These are phyloP conservation scores for Apodospora peruviana DNA, from an alignment of 495 filamentous ascomycete species.

Conservation along the genomic window DNA sequence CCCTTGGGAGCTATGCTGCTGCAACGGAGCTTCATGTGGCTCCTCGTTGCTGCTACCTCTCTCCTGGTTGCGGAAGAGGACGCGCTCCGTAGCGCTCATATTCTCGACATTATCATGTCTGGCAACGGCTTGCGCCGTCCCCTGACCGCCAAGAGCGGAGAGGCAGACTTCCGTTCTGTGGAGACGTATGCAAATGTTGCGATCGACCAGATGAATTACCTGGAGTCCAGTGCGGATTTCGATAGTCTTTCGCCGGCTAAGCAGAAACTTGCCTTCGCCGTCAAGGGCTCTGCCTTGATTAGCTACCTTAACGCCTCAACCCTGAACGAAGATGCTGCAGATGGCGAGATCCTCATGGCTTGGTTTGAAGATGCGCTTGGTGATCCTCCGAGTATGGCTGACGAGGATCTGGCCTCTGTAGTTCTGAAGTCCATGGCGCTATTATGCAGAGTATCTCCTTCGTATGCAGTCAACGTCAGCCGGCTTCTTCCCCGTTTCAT, in stretches of 20 bases:
- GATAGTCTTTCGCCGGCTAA: constrained; percentile 81
- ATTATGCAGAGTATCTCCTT: constrained; percentile 65
- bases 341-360: constrained; percentile 70
- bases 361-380: constrained; percentile 80
- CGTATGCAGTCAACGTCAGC: constrained; percentile 68
- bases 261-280: constrained; percentile 77
- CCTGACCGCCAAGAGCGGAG: constrained; percentile 31
- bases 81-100: constrained; percentile 52
- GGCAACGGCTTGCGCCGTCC: constrained; percentile 31
- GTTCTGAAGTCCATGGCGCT: constrained; percentile 78
- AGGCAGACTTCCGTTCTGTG: constrained; percentile 50
- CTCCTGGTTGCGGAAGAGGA: constrained; percentile 58
- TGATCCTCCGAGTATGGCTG: constrained; percentile 75
- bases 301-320: constrained; percentile 80
- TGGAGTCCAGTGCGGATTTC: constrained; percentile 89
- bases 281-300: constrained; percentile 75
- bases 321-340: constrained; percentile 71
- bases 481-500: constrained; percentile 80
- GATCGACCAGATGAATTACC: constrained; percentile 70
- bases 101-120: constrained; percentile 73
- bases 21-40: constrained; percentile 76
- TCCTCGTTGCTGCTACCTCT: constrained; percentile 74
- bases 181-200: constrained; percentile 70
- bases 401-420: constrained; percentile 63
- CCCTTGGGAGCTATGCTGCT: constrained; percentile 91